Evolutionary conservation across 306 rosid species (phyloP).

Genomic region (Gastrolobium villosum): DNA sequence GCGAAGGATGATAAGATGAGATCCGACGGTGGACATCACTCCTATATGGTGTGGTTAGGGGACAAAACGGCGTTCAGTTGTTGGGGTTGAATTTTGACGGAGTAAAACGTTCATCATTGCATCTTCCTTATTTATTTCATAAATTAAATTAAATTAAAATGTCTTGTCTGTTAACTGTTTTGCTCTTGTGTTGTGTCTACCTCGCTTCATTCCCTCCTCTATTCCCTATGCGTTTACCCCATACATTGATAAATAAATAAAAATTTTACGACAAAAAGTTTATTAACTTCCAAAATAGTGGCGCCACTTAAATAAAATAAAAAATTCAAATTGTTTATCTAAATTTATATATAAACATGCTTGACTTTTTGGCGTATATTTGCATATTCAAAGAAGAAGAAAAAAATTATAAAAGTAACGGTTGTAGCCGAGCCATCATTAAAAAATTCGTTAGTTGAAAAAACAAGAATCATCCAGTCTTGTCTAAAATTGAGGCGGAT

Average conservation of each 20-base stretch:
- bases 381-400: not conserved
- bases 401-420: not conserved
- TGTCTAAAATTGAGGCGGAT: slow-evolving; percentile 35
- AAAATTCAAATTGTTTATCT: not conserved
- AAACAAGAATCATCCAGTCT: slow-evolving; percentile 1
- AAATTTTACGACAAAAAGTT: too few species aligned
- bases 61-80: slow-evolving; percentile 62
- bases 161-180: slow-evolving; percentile 1
- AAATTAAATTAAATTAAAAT: not conserved
- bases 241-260: not conserved
- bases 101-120: slow-evolving; percentile 49
- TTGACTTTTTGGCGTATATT: not conserved
- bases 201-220: not conserved
- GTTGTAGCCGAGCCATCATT: not conserved
- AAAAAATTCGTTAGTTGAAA: slow-evolving; percentile 3
- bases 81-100: slow-evolving; percentile 36
- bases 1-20: slow-evolving; percentile 1
- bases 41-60: slow-evolving; percentile 49
- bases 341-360: not conserved
- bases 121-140: not conserved
- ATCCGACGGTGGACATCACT: slow-evolving; percentile 46
- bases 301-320: too few species aligned
- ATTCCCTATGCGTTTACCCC: not conserved
- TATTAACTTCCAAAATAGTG: too few species aligned
- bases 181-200: not conserved